Evolutionary conservation across 805 yeast species (phyloP).

Genomic region (Wickerhamiella sorbophila): DNA sequence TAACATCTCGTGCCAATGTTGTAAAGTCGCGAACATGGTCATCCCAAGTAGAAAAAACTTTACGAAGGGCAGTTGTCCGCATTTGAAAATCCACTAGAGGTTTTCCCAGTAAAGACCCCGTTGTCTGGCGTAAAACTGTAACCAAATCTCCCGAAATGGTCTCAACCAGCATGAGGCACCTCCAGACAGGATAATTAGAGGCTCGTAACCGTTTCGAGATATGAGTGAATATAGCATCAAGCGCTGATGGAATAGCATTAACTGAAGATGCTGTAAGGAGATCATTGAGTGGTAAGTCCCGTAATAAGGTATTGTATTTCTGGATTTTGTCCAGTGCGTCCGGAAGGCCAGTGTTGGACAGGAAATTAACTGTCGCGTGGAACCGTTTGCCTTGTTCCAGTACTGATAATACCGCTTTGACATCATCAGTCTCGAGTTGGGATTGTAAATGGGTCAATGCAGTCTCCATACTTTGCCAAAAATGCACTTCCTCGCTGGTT

Average conservation of each 20-base stretch:
- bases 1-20: constrained; percentile 53
- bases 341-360: constrained; percentile 54
- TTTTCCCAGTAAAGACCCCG: constrained; percentile 32
- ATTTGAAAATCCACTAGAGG: constrained; percentile 28
- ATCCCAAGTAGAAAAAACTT: constrained; percentile 35
- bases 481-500: constrained; percentile 53
- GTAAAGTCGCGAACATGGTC: constrained; percentile 47
- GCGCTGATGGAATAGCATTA: constrained; percentile 31
- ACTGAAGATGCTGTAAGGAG: constrained; percentile 36
- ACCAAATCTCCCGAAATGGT: constrained; percentile 46
- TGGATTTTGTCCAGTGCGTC: constrained; percentile 38
- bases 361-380: constrained; percentile 60
- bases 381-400: constrained; percentile 61
- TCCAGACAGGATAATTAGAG: constrained; percentile 45
- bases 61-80: not conserved
- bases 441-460: constrained; percentile 41
- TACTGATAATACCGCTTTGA: constrained; percentile 42
- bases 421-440: constrained; percentile 43
- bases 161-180: constrained; percentile 55
- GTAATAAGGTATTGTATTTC: constrained; percentile 47
- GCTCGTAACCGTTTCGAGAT: constrained; percentile 44
- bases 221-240: constrained; percentile 41
- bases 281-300: constrained; percentile 55
- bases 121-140: constrained; percentile 28
- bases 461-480: constrained; percentile 62